Percentiles rank a stretch among this genome's conserved stretches.
These are phyloP conservation scores for Phoenix dactylifera DNA, from an alignment of 176 grass and related monocot species.

Conservation along the genomic window DNA sequence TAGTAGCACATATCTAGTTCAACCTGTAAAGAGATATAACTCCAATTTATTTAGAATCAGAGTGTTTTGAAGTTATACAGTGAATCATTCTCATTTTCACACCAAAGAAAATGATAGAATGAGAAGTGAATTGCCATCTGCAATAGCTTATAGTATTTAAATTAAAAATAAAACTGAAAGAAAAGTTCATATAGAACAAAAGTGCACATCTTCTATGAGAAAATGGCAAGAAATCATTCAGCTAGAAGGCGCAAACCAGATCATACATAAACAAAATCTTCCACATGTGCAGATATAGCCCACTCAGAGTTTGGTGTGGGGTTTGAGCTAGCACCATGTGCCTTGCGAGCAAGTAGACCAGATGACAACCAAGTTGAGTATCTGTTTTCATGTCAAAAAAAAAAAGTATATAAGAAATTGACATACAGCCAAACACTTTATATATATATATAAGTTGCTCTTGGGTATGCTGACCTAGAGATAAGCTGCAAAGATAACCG, in stretches of 20 bases:
- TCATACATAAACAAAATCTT: constrained; percentile 93
- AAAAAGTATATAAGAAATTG: neutral
- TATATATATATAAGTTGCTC: too few relatives aligned
- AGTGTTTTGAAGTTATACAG: too few relatives aligned
- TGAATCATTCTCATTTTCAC: too few relatives aligned
- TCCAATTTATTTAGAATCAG: too few relatives aligned
- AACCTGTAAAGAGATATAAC: too few relatives aligned
- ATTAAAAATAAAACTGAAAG: too few relatives aligned
- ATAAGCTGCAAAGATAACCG: constrained; percentile 91
- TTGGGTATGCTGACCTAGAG: constrained; percentile 49
- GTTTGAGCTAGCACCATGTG: constrained; percentile 37
- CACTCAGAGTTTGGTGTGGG: constrained; percentile 53
- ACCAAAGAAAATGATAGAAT: too few relatives aligned
- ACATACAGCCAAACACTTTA: too few relatives aligned
- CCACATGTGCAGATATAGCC: constrained; percentile 61
- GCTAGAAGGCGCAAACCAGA: neutral
- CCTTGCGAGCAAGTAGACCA: constrained; percentile 59
- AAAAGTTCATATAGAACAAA: too few relatives aligned
- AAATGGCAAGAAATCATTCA: neutral
- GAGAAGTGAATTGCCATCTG: too few relatives aligned
- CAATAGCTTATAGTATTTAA: too few relatives aligned
- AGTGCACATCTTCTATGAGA: neutral
- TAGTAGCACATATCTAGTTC: too few relatives aligned
- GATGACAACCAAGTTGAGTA: constrained; percentile 87
- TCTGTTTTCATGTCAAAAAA: constrained; percentile 32